These are phyloP conservation scores for Pittosporum tobira DNA, from an alignment of 129 eudicot genomes.

Conservation along the genomic window DNA sequence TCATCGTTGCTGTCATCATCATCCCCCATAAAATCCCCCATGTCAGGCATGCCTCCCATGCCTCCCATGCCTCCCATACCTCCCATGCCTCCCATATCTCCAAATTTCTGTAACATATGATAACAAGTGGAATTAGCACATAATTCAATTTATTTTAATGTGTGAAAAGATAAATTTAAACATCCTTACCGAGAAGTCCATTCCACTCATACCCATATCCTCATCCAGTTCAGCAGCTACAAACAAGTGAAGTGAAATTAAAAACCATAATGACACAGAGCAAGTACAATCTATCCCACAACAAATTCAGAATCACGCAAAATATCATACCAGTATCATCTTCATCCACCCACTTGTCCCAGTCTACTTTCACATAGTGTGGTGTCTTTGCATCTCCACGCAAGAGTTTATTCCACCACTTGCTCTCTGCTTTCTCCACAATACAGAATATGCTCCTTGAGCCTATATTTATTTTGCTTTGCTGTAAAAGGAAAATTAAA, in stretches of 20 bases:
- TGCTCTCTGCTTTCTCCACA: constrained; percentile 71
- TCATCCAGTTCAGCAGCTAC: constrained; percentile 51
- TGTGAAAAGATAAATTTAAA: neutral
- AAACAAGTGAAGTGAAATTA: neutral
- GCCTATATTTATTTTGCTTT: constrained; percentile 69
- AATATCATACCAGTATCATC: constrained; percentile 73
- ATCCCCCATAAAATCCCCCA: constrained; percentile 41
- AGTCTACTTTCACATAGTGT: constrained; percentile 85
- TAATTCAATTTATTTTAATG: neutral
- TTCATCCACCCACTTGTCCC: constrained; percentile 98
- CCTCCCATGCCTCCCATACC: constrained; percentile 33
- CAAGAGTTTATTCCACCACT: constrained; percentile 83
- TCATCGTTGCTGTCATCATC: constrained; percentile 78
- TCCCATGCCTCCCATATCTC: constrained; percentile 25
- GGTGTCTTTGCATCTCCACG: constrained; percentile 67
- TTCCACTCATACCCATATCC: constrained; percentile 56
- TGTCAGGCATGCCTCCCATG: constrained; percentile 29
- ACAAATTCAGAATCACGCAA: neutral
- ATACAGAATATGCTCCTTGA: constrained; percentile 57
- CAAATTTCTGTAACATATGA: constrained; percentile 43
- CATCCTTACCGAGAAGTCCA: constrained; percentile 81
- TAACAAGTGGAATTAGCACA: neutral
- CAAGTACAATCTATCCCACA: neutral
- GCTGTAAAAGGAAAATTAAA: constrained; percentile 27
- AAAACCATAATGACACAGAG: neutral